Base-by-base conservation (phyloP, 345 rosid species). In the Salix purpurea region DNA sequence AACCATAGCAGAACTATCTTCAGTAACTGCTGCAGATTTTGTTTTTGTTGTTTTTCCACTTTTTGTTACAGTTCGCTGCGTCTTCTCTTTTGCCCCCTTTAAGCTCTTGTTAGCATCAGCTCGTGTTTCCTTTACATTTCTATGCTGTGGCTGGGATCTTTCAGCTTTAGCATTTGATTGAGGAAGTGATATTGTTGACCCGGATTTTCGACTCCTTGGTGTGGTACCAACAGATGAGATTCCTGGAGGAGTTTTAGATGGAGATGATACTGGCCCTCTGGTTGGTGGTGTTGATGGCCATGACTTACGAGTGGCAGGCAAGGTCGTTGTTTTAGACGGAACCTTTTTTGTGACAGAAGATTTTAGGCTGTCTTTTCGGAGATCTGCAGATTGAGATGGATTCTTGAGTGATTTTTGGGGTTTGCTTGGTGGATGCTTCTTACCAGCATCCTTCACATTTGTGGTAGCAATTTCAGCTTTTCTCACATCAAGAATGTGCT, bases 281-380 rank as follows among this genome's bases (percentile, higher is more conserved):
- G 72, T 80, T 70, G 89, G 77, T 28, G 86, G 90, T 19, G 83
- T 72, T 60, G 89, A 83, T 65, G 94, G 90, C 91, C 88, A 88
- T 50, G 90, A 90, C 79, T 88, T 88, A 67, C 89, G 89, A 50
- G 83, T 75, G 39, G 81, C 74, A 66, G 90, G 87, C 69, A 82
- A 78, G 18, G 86, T 50, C 7, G 82, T 77, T 69, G 87, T 39
- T 84, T 78, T 85, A 12, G 94, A 81, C 50, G 88, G 52, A 76
- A 73, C 65, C 75, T 83, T 84, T 77, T 80, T 85, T 18, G 74
- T 52, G 37, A 71, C 76, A 37, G 90, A 61, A 70, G 88, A 71
- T 80, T 82, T 85, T 61, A 77, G 79, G 66, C 67, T 81, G 67
- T 81, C 94, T 73, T 71, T 88, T 74, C 64, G 82, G 46, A 80